phyloP scores from a whole-genome alignment of 202 grass and related monocot species.

The Setaria viridis region DNA sequence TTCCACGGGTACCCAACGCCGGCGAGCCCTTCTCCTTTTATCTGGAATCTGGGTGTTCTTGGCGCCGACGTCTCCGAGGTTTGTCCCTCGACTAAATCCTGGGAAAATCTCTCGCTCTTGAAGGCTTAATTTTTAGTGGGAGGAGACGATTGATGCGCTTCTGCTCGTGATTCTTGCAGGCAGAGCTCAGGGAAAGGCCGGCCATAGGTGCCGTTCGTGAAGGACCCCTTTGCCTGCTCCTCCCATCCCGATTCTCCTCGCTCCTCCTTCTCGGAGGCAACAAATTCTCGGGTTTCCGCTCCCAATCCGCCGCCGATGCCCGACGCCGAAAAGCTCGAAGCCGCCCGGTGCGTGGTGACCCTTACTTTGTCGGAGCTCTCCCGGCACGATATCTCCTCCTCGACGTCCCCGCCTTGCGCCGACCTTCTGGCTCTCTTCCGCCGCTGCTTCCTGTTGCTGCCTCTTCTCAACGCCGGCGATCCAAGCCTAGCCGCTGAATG shows the following conservation, averaged over 20 bases:
- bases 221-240: not conserved
- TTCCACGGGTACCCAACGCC: not conserved
- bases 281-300: conserved; percentile 13
- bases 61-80: not conserved
- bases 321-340: not conserved
- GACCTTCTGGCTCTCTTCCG: conserved; percentile 17
- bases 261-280: not conserved
- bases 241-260: not conserved
- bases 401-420: not conserved
- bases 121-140: not conserved
- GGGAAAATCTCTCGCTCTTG: not conserved
- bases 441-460: conserved; percentile 34
- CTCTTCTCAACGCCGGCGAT: not conserved
- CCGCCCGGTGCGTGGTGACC: not conserved
- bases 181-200: not conserved
- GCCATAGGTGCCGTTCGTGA: not conserved
- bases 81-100: not conserved
- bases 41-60: not conserved
- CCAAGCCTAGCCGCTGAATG: not conserved
- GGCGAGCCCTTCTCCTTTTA: not conserved
- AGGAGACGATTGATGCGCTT: not conserved
- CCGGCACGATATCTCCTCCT: not conserved
- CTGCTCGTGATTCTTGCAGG: not conserved
- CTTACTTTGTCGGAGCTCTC: conserved; percentile 5
- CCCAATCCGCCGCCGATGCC: conserved; percentile 17